A percentile compares a stretch with the other conserved stretches of the same genome.
phyloP scores from a whole-genome alignment of 768 basidiomycete species.

The Leucosporidium yakuticum region DNA sequence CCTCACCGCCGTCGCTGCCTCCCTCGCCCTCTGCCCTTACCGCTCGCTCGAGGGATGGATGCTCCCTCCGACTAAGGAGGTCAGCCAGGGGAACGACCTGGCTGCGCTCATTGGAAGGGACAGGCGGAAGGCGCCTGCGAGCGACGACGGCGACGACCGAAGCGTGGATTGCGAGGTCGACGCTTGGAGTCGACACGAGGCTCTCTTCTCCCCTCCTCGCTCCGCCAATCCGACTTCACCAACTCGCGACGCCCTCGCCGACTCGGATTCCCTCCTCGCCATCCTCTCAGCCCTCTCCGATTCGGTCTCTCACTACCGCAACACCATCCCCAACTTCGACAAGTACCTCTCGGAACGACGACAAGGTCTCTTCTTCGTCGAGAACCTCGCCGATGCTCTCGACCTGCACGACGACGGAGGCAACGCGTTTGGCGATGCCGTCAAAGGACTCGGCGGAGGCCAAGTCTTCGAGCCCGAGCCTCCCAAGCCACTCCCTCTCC shows the following conservation, averaged over 20 bases:
- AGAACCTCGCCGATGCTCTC: constrained; percentile 85
- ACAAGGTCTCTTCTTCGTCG: constrained; percentile 81
- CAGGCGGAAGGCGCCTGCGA: constrained; percentile 33
- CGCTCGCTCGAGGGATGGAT: constrained; percentile 85
- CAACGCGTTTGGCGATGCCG: constrained; percentile 15
- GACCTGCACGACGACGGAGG: constrained; percentile 52
- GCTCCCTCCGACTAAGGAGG: constrained; percentile 47
- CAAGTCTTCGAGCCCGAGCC: constrained; percentile 52
- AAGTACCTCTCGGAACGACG: constrained; percentile 75
- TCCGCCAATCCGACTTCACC: not conserved
- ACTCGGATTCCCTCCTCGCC: constrained; percentile 53
- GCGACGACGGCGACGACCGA: constrained; percentile 65
- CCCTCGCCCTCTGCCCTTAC: constrained; percentile 75
- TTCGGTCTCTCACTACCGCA: constrained; percentile 74
- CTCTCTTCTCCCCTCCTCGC: constrained; percentile 14
- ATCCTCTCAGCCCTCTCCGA: constrained; percentile 72
- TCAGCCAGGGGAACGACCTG: not conserved
- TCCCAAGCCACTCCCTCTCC: constrained; percentile 23
- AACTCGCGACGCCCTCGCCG: constrained; percentile 6
- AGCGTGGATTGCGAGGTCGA: constrained; percentile 73
- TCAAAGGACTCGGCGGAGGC: constrained; percentile 2
- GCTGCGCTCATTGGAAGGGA: not conserved
- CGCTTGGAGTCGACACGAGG: constrained; percentile 55
- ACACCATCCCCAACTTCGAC: constrained; percentile 71
- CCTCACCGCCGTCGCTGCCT: constrained; percentile 72